phyloP scores from a whole-genome alignment of 169 alveolate genomes.

The Babesia ovata region DNA sequence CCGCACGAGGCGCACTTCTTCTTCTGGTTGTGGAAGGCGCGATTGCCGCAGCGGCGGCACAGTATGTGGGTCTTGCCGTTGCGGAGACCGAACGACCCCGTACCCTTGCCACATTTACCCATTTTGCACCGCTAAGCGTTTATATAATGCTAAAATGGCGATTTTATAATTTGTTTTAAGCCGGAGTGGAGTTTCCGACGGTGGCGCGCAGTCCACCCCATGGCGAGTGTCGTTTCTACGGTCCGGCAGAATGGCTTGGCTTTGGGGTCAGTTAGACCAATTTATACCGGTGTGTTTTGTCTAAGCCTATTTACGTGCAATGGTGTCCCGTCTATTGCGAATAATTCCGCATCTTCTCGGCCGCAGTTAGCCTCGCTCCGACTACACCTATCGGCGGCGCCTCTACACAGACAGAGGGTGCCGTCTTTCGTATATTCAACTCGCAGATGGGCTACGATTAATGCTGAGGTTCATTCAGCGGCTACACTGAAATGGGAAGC shows the following conservation, averaged over 20 bases:
- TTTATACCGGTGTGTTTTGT: no score
- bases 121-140: conserved; percentile 46
- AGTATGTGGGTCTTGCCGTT: conserved; percentile 95
- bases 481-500: conserved; percentile 37
- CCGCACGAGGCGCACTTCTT: conserved; percentile 96
- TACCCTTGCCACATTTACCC: conserved; percentile 95
- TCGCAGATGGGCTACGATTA: no score
- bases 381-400: no score
- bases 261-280: no score
- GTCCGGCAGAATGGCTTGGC: conserved; percentile 7
- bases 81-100: conserved; percentile 96
- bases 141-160: not conserved
- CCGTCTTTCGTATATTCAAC: no score
- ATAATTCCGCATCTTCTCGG: no score
- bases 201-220: conserved; percentile 37
- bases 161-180: not conserved
- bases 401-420: no score
- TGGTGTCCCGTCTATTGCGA: no score
- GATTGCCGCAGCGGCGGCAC: conserved; percentile 95
- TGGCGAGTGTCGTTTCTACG: conserved; percentile 21
- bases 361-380: no score
- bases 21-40: conserved; percentile 93
- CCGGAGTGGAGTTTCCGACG: not conserved
- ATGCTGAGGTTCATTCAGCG: not conserved
- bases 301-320: no score